phyloP scores from a whole-genome alignment of 1,139 yeast species.

The Debaryomyces sp. region DNA sequence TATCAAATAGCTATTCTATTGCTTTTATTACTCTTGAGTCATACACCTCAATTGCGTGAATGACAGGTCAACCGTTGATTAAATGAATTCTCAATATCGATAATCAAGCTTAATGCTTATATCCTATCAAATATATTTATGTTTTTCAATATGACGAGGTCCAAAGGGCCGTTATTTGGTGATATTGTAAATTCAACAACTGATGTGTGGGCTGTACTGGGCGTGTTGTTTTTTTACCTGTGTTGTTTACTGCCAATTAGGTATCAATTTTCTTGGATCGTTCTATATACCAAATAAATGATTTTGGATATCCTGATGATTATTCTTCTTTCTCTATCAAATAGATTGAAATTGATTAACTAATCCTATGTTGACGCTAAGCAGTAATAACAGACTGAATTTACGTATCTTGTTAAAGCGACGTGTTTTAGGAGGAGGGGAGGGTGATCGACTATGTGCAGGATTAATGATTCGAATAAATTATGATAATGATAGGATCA shows the following conservation, averaged over 20 bases:
- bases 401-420: background rate
- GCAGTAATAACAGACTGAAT: background rate
- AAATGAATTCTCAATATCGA: background rate
- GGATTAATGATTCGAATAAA: background rate
- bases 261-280: background rate
- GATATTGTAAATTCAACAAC: background rate
- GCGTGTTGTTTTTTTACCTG: background rate
- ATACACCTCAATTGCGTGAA: constrained; percentile 2
- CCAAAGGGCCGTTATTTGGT: background rate
- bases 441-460: background rate
- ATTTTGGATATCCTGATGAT: background rate
- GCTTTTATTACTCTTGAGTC: background rate
- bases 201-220: background rate
- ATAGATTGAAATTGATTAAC: background rate
- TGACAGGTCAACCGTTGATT: background rate
- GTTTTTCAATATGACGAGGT: background rate
- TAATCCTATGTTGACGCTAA: background rate
- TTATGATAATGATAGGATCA: background rate
- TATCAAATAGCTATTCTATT: background rate
- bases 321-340: background rate
- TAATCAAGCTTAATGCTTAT: background rate
- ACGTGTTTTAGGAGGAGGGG: constrained; percentile 4
- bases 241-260: background rate
- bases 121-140: background rate
- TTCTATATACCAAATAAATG: background rate